Base-by-base conservation (phyloP, 768 basidiomycete species). In the Hypholoma fasciculare region DNA sequence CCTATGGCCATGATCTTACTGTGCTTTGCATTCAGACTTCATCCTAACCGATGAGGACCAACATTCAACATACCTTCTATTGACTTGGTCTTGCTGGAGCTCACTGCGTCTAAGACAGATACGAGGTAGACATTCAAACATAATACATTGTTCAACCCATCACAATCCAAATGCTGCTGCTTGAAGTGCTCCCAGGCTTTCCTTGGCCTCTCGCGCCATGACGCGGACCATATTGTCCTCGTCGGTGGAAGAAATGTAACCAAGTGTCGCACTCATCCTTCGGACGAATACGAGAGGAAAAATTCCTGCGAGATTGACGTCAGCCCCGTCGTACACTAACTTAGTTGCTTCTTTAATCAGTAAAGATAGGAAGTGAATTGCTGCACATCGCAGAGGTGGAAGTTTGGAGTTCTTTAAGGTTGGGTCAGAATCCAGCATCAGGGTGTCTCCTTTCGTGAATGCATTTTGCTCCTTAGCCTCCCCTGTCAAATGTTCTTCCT, bases 51-150 rank as follows among this genome's bases (percentile, higher is more conserved):
- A 61, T 53, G 59, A 47, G 73, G 81, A 88, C 87, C 89, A 64
- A 90, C 26, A 89, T 72, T 44, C 56, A 63, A 61, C 39, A 57
- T 78, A 76, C 86, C 90, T 81, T 79, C 62, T 42, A 85, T 89
- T 94, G 94, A 94, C 92, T 90, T 86, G 86, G 85, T 75, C 83
- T 78, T 74, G 69, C 66, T 72, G 58, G 68, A 90, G 82, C 75
- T 67, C 62, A 75, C 85, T 74, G 76, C 77, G 75, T 78, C 78
- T 89, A 87, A 84, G 93, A 96, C 93, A 96, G 94, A 94, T 96
- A 94, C 92, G 93, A 82, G 90, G 91, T 80, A 76, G 65, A 85
- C 71, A 83, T 3, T n/a, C 9, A 9, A n/a, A 34, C n/a, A 46
- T 47, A 42, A n/a, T 51, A 57, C 11, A 44, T 34, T 14, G 13